Conservation (phyloP, 257 asterid genomes). For the Capsicum chinense region DNA sequence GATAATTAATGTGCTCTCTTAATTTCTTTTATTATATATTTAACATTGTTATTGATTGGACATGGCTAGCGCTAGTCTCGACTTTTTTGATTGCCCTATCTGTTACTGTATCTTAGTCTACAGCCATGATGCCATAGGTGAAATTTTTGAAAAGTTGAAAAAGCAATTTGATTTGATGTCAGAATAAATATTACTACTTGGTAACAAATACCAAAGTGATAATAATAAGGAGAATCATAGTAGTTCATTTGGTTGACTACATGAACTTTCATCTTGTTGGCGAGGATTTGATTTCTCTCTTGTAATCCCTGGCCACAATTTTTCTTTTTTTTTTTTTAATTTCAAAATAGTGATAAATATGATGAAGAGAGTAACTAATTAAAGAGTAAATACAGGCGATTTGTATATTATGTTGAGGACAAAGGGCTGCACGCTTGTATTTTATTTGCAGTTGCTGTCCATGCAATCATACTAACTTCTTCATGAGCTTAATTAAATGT, state of each 20-base stretch:
- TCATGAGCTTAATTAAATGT: conserved; percentile 10
- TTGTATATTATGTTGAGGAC: conserved; percentile 28
- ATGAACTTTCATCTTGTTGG: too few species aligned
- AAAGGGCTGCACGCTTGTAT: conserved; percentile 38
- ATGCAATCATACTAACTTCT: conserved; percentile 25
- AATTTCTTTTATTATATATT: background rate
- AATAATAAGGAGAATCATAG: too few species aligned
- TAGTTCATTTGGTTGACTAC: too few species aligned
- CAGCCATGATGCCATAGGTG: conserved; percentile 7
- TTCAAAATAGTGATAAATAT: background rate
- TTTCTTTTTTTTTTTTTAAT: too few species aligned
- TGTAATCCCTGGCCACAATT: too few species aligned
- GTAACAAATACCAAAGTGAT: background rate
- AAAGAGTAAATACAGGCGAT: background rate
- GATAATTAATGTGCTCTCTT: background rate
- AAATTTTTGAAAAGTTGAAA: background rate
- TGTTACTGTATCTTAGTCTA: background rate
- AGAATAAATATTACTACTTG: background rate
- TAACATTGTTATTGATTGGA: conserved; percentile 22
- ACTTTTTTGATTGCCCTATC: conserved; percentile 8
- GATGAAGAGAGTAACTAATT: too few species aligned
- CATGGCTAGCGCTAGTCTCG: background rate
- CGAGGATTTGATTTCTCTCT: too few species aligned
- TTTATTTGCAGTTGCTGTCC: conserved; percentile 28
- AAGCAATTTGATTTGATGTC: background rate